These are phyloP conservation scores for Porphyridium purpureum DNA, from an alignment of 23 red algal species.

Conservation along the genomic window DNA sequence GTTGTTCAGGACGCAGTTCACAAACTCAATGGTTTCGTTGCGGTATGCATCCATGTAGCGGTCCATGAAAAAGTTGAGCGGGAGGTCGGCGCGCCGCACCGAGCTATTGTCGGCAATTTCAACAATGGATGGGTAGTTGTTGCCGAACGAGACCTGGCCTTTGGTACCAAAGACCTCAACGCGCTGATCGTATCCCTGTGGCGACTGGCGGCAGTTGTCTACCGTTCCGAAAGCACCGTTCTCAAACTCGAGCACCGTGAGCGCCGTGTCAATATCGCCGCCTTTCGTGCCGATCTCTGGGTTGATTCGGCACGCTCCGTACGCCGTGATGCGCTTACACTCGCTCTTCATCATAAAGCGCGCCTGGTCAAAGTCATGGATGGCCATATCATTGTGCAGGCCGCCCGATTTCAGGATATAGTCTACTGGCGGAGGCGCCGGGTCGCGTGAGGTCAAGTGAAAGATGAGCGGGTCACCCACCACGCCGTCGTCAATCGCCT, in stretches of 20 bases:
- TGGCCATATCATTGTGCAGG: conserved; percentile 81
- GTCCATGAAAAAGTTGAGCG: conserved; percentile 88
- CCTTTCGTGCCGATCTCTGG: conserved; percentile 60
- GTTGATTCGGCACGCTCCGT: conserved; percentile 38
- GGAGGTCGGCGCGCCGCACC: conserved; percentile 34
- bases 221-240: conserved; percentile 89
- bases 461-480: conserved; percentile 78
- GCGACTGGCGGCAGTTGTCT: conserved; percentile 63
- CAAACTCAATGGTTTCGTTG: conserved; percentile 78
- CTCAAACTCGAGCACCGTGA: conserved; percentile 76
- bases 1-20: conserved; percentile 63
- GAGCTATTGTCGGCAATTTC: conserved; percentile 14
- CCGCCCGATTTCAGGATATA: conserved; percentile 81
- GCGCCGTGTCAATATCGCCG: conserved; percentile 68
- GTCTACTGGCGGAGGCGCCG: conserved; percentile 87
- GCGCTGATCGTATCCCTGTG: conserved; percentile 90
- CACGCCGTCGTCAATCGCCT: conserved; percentile 39
- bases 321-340: conserved; percentile 56
- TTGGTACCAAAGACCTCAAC: conserved; percentile 92
- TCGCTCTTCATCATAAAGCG: conserved; percentile 70
- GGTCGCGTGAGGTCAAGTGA: conserved; percentile 73
- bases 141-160: conserved; percentile 72
- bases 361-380: conserved; percentile 94
- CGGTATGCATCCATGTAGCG: conserved; percentile 79
- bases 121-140: conserved; percentile 61